Evolutionary conservation across 192 early-diverging fungal species (phyloP), one percentile per base, ranked within the genome.

Genomic region (Coemansia erecta): DNA sequence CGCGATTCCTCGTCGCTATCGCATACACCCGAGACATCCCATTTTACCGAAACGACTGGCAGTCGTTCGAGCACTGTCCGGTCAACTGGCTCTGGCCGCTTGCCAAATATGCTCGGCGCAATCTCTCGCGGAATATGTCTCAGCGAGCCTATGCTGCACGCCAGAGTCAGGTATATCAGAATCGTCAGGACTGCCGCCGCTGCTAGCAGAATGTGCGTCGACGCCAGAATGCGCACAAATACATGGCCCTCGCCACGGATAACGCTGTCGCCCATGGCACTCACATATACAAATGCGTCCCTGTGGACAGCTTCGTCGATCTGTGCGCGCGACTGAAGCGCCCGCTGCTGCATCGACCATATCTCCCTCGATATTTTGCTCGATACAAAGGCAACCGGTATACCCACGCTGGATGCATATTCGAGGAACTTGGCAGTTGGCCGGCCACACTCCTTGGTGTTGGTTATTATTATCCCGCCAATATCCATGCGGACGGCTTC

Each of bases 141-240:
- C 14, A 78, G 56, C 23, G 75, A 72, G 12, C 75, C 75, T 12
- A 78, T 54, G 51, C 57, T 78, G 48, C 75, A 78, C 40, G 65
- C 68, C 1, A 72, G 55, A 47, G 58, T 33, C 21, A 72, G 53
- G 13, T 78, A 78, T 14, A 68, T 47, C 10, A 63, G 14, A 35
- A 78, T 58, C 12, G 69, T 54, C 13, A 71, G 4, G 21, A 68
- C 26, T 4, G 47, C 68, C 52, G 67, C 56, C 0, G 62, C 26
- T 2, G 65, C 65, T 21, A 78, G 54, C 49, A 72, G 41, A 10
- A 68, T 55, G 21, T 78, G 68, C 11, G 69, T 68, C 17, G 68
- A 68, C 0, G 68, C 68, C 46, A 78, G 43, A 0, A 72, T 56
- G 12, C 58, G 75, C 51, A 49, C 49, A 4, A 72, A n/a, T 9